Evolutionary conservation across 2,329 filamentous ascomycete genomes (phyloP), one percentile per base, ranked within the genome.

Genomic region (Beauveria bassiana): DNA sequence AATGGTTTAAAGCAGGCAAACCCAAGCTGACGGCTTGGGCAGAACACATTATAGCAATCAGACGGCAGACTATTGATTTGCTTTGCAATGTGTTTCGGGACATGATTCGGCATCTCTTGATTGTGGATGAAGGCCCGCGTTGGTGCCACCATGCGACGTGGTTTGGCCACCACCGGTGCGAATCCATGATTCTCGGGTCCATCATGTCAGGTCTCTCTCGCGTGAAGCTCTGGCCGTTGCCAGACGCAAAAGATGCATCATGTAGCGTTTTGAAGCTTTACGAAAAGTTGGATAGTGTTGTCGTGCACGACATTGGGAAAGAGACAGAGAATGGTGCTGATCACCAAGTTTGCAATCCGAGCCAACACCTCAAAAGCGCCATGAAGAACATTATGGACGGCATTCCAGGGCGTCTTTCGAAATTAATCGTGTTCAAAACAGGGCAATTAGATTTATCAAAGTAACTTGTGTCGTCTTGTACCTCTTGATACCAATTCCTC

Each of bases 61-160:
- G 49, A 14, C 28, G 34, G 3, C 28, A 52, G 20, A 55, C 52
- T 12, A 55, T 55, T 4, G 34, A n/a, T 1, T 6, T 43, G 22
- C 52, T 55, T 22, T 55, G 52, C 52, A 20, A 20, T 12, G 52
- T 55, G 34, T 43, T 55, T 42, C 52, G 52, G 6, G 38, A 43
- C 20, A 28, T 55, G 52, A 55, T 55, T 14, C 38, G 26, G 10
- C n/a, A 10, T 20, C 52, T 55, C 12, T 14, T 55, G 6, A 18
- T 55, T 18, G 52, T 43, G 8, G 52, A 55, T 20, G 38, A 55
- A 26, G 52, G 34, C 14, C 52, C 52, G 20, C 34, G 52, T 3
- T 55, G 52, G 52, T 55, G 52, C 18, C 34, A n/a, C 34, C 52
- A 55, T n/a, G 52, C 52, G 40, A 55, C 52, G 9, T 55, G 52